phyloP scores from a whole-genome alignment of 352 stramenopile genomes.

The Globisporangium megalacanthum region DNA sequence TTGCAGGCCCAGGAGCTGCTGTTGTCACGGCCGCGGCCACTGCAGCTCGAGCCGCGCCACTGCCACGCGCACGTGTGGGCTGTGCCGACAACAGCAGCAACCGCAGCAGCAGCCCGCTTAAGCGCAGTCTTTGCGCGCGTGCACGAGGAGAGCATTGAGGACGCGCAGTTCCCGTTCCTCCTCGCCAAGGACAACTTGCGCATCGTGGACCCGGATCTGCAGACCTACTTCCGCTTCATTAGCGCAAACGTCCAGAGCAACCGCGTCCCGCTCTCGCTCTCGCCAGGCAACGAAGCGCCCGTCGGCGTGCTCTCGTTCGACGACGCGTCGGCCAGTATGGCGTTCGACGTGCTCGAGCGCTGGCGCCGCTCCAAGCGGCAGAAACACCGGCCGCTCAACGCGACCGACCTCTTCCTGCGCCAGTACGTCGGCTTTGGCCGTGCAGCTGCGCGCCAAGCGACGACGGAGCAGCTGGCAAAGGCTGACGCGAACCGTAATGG shows the following conservation, averaged over 20 bases:
- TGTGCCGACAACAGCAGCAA: conserved; percentile 15
- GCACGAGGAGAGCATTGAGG: conserved; percentile 34
- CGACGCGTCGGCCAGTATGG: conserved; percentile 30
- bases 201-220: conserved; percentile 27
- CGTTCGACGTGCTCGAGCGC: conserved; percentile 62
- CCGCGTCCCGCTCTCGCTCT: conserved; percentile 37
- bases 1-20: conserved; percentile 32
- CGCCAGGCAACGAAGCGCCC: conserved; percentile 48
- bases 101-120: conserved; percentile 16
- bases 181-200: conserved; percentile 44
- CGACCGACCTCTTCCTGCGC: conserved; percentile 57
- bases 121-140: conserved; percentile 25
- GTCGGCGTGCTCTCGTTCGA: conserved; percentile 51
- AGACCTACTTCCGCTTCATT: conserved; percentile 50
- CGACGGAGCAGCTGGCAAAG: conserved; percentile 27
- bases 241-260: conserved; percentile 62
- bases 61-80: conserved; percentile 45
- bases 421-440: conserved; percentile 42
- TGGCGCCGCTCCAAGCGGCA: conserved; percentile 61
- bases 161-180: conserved; percentile 53
- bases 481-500: conserved; percentile 7
- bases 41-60: conserved; percentile 34
- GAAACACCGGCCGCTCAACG: conserved; percentile 59
- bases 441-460: conserved; percentile 11
- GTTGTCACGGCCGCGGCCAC: conserved; percentile 14